Conservation (phyloP, 2,329 filamentous ascomycete genomes). For the Aspergillus hortae region DNA sequence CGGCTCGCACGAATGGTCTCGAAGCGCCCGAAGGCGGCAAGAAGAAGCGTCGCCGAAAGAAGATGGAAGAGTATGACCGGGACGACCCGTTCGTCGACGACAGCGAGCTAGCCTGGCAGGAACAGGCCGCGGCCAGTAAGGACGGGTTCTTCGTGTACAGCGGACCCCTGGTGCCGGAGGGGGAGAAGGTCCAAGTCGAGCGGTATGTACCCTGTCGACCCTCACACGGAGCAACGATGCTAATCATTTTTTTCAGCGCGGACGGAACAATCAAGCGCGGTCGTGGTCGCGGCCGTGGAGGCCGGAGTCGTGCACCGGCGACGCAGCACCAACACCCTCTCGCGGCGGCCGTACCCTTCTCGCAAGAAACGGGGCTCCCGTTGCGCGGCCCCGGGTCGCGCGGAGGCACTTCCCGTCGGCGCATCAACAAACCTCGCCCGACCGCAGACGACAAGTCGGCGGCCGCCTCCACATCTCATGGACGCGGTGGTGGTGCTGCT, state of each 20-base stretch:
- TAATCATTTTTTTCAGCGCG: conserved; percentile 47
- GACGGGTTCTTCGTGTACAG: conserved; percentile 99
- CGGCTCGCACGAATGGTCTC: conserved; percentile 50
- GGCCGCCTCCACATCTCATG: conserved; percentile 29
- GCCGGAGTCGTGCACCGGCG: conserved; percentile 54
- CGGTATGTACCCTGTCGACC: conserved; percentile 44
- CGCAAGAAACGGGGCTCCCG: conserved; percentile 80
- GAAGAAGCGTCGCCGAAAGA: conserved; percentile 71
- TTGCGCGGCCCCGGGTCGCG: conserved; percentile 68
- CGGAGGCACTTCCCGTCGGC: conserved; percentile 72
- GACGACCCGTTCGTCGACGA: conserved; percentile 77
- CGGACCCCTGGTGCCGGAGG: conserved; percentile 82
- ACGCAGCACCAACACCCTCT: conserved; percentile 70
- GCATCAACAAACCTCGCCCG: conserved; percentile 80
- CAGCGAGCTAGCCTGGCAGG: conserved; percentile 91
- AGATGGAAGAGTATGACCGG: conserved; percentile 64
- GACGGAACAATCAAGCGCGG: conserved; percentile 68
- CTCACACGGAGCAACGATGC: conserved; percentile 12
- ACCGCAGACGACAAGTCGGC: conserved; percentile 80
- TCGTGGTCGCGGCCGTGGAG: conserved; percentile 53
- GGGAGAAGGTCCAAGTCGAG: conserved; percentile 68
- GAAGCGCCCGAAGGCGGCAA: conserved; percentile 60
- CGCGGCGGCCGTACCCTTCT: conserved; percentile 79
- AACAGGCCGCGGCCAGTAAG: conserved; percentile 86
- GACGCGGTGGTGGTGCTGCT: conserved; percentile 25